These are phyloP conservation scores for Diaporthe ilicicola DNA, from an alignment of 2,329 filamentous ascomycete species.

Conservation along the genomic window DNA sequence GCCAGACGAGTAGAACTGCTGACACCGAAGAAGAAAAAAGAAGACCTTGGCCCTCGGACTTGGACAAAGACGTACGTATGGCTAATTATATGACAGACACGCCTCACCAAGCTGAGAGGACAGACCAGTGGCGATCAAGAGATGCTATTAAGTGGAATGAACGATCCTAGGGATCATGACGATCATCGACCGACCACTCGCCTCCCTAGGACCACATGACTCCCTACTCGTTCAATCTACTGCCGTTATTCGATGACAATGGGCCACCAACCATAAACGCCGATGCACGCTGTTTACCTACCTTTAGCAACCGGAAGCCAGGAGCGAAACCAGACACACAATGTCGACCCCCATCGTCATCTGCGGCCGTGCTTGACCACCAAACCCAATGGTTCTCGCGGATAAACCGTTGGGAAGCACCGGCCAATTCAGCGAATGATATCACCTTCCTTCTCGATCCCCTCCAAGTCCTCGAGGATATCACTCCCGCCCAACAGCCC, in stretches of 20 bases:
- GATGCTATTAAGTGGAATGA: conserved; percentile 32
- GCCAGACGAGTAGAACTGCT: too few species aligned
- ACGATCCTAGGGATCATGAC: conserved; percentile 25
- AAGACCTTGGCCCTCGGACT: neutral
- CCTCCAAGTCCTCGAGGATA: conserved; percentile 84
- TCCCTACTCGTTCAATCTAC: conserved; percentile 30
- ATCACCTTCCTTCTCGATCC: conserved; percentile 77
- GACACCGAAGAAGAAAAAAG: neutral
- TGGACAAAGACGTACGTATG: neutral
- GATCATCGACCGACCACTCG: conserved; percentile 20
- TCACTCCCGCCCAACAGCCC: conserved; percentile 82
- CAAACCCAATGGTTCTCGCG: too few species aligned
- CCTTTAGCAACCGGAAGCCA: conserved; percentile 45
- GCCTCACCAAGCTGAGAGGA: neutral
- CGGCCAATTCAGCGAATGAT: conserved; percentile 67
- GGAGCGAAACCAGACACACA: neutral
- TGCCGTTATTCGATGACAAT: conserved; percentile 17
- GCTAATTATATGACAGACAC: neutral
- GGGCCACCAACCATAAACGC: neutral
- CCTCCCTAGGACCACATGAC: conserved; percentile 29
- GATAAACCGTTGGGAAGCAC: neutral
- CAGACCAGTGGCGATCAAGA: conserved; percentile 2
- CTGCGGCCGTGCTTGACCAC: neutral
- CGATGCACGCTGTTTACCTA: conserved; percentile 28
- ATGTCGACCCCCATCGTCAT: too few species aligned